Conservation (phyloP, 768 basidiomycete genomes). For the Auricularia auricula-judae region DNA sequence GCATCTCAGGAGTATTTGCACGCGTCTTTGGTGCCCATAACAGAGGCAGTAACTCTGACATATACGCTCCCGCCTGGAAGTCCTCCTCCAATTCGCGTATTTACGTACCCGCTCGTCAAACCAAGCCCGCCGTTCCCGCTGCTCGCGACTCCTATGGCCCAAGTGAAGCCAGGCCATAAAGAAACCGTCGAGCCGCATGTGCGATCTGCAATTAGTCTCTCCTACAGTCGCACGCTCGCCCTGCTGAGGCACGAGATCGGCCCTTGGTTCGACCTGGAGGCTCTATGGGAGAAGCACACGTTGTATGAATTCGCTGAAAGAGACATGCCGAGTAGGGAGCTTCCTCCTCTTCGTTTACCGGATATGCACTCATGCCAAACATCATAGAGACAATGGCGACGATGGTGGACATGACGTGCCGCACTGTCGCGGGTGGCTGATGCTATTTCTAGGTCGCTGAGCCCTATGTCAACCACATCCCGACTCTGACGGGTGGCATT, state of each 20-base stretch:
- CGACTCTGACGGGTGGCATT: slow-evolving; percentile 47
- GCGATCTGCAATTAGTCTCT: slow-evolving; percentile 27
- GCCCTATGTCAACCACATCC: slow-evolving; percentile 50
- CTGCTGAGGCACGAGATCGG: slow-evolving; percentile 28
- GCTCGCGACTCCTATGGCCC: slow-evolving; percentile 20
- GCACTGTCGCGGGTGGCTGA: background rate
- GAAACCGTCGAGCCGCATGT: slow-evolving; percentile 21
- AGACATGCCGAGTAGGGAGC: slow-evolving; percentile 35
- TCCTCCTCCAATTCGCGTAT: slow-evolving; percentile 19
- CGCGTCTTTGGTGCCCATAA: slow-evolving; percentile 17
- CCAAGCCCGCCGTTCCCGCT: slow-evolving; percentile 28
- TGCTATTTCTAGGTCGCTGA: slow-evolving; percentile 30
- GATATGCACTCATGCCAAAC: background rate
- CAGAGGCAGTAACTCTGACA: slow-evolving; percentile 14
- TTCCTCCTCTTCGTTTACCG: slow-evolving; percentile 21
- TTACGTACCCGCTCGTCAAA: slow-evolving; percentile 27
- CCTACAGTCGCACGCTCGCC: slow-evolving; percentile 28
- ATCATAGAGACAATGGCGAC: slow-evolving; percentile 30
- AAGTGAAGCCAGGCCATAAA: slow-evolving; percentile 9
- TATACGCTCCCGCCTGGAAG: slow-evolving; percentile 16
- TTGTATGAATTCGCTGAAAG: slow-evolving; percentile 42
- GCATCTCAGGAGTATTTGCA: slow-evolving; percentile 26
- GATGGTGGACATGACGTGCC: slow-evolving; percentile 19
- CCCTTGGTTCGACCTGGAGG: slow-evolving; percentile 44
- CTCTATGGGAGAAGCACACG: slow-evolving; percentile 51